A percentile compares a stretch with the other conserved stretches of the same genome.
Conservation (phyloP, 768 basidiomycete species). For the Leccinum ochraceum region DNA sequence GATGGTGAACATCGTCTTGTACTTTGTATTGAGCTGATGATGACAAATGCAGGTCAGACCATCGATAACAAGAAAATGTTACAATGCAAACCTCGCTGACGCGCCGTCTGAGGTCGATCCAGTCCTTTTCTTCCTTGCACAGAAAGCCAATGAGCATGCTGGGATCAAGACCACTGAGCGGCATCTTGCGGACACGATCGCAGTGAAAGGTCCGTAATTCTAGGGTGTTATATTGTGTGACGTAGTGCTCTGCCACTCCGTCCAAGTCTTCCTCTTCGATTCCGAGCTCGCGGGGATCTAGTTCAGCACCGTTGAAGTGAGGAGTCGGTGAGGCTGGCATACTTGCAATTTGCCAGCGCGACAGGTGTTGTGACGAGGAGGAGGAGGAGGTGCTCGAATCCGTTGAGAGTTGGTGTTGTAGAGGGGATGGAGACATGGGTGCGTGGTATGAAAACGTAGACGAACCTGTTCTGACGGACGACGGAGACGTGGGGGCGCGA, state of each 20-base stretch:
- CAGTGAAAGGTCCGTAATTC: conserved; percentile 94
- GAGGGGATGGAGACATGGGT: conserved; percentile 61
- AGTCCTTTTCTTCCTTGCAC: conserved; percentile 80
- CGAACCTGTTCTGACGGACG: conserved; percentile 52
- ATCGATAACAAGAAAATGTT: background rate
- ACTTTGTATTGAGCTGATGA: conserved; percentile 40
- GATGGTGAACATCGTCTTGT: conserved; percentile 79
- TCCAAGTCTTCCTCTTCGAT: conserved; percentile 39
- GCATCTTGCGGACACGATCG: conserved; percentile 96
- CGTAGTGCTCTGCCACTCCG: conserved; percentile 60
- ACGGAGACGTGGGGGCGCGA: conserved; percentile 48
- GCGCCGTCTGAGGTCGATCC: conserved; percentile 74
- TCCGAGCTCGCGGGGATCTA: conserved; percentile 41
- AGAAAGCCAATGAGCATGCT: conserved; percentile 97
- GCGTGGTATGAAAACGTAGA: conserved; percentile 56
- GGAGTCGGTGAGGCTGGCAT: conserved; percentile 22
- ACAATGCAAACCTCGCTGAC: conserved; percentile 64
- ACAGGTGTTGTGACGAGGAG: conserved; percentile 33
- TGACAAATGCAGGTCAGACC: conserved; percentile 9
- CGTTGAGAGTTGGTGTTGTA: conserved; percentile 62
- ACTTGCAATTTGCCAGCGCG: conserved; percentile 32
- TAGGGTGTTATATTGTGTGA: conserved; percentile 64
- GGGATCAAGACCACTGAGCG: conserved; percentile 85
- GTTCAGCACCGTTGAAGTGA: conserved; percentile 28
- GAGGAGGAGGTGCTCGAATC: conserved; percentile 35